phyloP scores from a whole-genome alignment of 2,329 filamentous ascomycete species.

The Aspergillus caelatus region DNA sequence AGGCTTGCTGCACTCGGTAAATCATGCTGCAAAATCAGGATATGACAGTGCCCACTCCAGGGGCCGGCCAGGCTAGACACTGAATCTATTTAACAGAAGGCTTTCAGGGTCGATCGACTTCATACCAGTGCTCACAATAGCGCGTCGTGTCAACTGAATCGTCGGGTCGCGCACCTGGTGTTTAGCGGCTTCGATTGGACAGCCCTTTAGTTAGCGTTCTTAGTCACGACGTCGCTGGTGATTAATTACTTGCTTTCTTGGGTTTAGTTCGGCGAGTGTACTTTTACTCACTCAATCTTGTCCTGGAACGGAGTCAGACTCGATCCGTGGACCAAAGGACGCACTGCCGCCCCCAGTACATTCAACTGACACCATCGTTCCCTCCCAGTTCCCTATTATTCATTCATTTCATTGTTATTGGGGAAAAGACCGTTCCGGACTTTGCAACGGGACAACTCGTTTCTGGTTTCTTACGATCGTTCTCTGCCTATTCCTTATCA shows the following conservation, averaged over 20 bases:
- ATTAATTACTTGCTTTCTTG: constrained; percentile 5
- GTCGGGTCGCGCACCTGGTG: constrained; percentile 18
- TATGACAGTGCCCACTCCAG: background rate
- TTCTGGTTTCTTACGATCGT: background rate
- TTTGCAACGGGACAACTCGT: background rate
- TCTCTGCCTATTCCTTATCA: constrained; percentile 6
- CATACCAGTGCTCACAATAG: constrained; percentile 11
- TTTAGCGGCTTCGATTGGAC: constrained; percentile 7
- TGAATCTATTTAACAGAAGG: background rate
- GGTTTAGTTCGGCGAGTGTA: constrained; percentile 10
- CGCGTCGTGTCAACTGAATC: constrained; percentile 24
- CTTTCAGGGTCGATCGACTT: background rate
- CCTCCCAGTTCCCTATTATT: background rate
- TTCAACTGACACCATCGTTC: background rate
- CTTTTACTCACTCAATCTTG: constrained; percentile 6
- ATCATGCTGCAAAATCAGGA: background rate
- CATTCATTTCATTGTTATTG: constrained; percentile 6
- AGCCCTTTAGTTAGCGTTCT: constrained; percentile 6
- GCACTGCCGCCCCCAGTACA: constrained; percentile 5
- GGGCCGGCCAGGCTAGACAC: background rate
- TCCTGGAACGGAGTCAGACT: constrained; percentile 21
- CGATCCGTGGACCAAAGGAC: constrained; percentile 19
- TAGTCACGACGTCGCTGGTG: constrained; percentile 11
- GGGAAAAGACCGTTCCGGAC: constrained; percentile 6
- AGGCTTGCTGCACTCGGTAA: constrained; percentile 8